Evolutionary conservation across 306 rosid species (phyloP).

Genomic region (Cucumis melo): DNA sequence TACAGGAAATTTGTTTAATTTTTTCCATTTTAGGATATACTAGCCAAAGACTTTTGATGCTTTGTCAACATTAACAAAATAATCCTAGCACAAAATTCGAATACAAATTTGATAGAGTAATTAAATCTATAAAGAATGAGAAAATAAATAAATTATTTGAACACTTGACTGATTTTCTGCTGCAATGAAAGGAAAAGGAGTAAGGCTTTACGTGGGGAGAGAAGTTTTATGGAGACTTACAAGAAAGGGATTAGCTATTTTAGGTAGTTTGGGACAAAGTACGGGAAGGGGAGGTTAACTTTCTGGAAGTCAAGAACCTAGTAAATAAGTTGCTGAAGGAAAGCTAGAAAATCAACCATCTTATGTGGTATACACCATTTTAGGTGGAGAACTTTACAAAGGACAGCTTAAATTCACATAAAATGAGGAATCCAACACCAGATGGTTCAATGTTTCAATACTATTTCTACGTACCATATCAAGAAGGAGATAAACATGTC

Average conservation of each 20-base stretch:
- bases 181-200: not conserved
- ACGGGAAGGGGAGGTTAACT: not conserved
- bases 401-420: not conserved
- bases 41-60: not conserved
- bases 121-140: not conserved
- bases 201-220: not conserved
- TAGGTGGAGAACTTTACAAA: not conserved
- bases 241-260: not conserved
- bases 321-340: not conserved
- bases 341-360: not conserved
- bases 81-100: not conserved
- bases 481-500: not conserved
- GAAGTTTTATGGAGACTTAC: not conserved
- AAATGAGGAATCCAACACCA: not conserved
- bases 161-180: not conserved
- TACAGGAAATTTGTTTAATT: not conserved
- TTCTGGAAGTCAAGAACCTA: not conserved
- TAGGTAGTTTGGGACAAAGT: not conserved
- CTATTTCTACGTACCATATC: not conserved
- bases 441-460: too few relatives aligned
- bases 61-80: not conserved
- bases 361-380: not conserved
- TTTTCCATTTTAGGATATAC: not conserved
- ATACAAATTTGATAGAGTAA: not conserved
- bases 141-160: not conserved